phyloP scores from a whole-genome alignment of 2,329 filamentous ascomycete species.

The Daldinia sp. region DNA sequence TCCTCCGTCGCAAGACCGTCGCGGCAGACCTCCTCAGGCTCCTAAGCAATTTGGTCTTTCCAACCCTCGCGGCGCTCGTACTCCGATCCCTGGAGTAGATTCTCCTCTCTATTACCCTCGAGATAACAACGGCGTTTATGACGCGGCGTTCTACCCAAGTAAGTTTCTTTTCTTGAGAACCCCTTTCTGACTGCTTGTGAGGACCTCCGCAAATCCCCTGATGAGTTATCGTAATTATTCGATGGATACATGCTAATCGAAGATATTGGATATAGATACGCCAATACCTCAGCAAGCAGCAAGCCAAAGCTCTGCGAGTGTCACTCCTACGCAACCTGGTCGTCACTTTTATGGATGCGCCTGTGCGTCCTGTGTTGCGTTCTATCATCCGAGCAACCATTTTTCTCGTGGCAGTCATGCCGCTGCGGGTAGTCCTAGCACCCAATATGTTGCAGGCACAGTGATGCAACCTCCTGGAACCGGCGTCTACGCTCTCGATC shows the following conservation, averaged over 20 bases:
- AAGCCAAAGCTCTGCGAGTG: no score
- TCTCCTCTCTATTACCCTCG: not conserved
- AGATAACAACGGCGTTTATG: not conserved
- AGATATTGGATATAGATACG: no score
- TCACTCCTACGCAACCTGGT: not conserved
- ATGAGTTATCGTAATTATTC: not conserved
- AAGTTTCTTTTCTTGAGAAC: not conserved
- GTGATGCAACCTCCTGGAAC: not conserved
- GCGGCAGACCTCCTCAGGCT: not conserved
- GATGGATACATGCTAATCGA: not conserved
- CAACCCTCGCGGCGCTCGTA: not conserved
- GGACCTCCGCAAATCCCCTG: not conserved
- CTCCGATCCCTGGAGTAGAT: not conserved
- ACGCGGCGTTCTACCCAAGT: not conserved
- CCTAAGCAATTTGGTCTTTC: not conserved
- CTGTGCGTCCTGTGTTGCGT: not conserved
- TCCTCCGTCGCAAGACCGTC: not conserved
- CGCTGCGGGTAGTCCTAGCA: not conserved
- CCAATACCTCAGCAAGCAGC: not conserved
- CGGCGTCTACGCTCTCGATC: not conserved
- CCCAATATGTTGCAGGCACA: not conserved
- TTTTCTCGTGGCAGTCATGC: not conserved
- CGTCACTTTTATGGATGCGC: not conserved
- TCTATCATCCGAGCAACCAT: not conserved
- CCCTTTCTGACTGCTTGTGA: not conserved